Conservation (phyloP, 2,329 filamentous ascomycete genomes). For the Aspergillus fijiensis region DNA sequence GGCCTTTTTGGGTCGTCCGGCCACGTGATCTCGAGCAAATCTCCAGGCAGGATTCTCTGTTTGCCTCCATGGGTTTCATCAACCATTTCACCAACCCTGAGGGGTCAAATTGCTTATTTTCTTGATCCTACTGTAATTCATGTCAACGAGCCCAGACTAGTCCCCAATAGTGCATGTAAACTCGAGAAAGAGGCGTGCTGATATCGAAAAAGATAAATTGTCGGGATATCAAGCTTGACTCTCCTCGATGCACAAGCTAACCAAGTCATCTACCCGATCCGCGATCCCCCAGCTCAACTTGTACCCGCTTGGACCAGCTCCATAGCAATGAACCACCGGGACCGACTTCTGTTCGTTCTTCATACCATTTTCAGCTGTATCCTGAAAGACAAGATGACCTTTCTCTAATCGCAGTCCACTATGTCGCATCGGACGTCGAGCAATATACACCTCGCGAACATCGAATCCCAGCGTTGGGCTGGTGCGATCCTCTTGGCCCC, state of each 20-base stretch:
- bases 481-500: not conserved
- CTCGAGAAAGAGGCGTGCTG: too few species aligned
- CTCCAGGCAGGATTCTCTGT: too few species aligned
- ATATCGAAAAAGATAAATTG: too few species aligned
- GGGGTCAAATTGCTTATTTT: too few species aligned
- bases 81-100: too few species aligned
- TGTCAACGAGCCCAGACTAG: too few species aligned
- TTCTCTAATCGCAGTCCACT: not conserved
- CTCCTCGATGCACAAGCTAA: not conserved
- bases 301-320: not conserved
- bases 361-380: not conserved
- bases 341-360: not conserved
- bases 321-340: not conserved
- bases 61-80: too few species aligned
- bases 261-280: not conserved
- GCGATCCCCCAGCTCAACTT: slow-evolving; percentile 1
- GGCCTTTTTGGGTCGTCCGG: too few species aligned
- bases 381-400: not conserved
- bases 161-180: too few species aligned
- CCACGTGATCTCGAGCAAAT: too few species aligned
- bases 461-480: not conserved
- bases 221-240: too few species aligned
- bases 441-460: not conserved
- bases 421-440: not conserved
- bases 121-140: too few species aligned